These are phyloP conservation scores for Saccharomycopsis sp. DNA, from an alignment of 805 yeast genomes.

Conservation along the genomic window DNA sequence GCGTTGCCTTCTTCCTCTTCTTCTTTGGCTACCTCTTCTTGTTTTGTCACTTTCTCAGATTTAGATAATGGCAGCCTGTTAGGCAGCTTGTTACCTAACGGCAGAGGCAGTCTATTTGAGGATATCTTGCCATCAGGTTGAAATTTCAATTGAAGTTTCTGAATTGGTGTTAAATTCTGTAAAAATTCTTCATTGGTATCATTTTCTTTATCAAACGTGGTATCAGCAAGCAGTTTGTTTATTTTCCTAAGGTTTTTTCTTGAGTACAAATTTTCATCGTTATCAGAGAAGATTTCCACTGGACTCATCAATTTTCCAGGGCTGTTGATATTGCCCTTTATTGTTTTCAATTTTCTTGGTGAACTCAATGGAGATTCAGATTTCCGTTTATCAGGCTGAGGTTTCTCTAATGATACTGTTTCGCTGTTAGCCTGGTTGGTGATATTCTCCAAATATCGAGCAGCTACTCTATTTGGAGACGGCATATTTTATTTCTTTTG, in stretches of 20 bases:
- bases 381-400: constrained; percentile 4
- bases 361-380: constrained; percentile 9
- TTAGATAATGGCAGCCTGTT: not conserved
- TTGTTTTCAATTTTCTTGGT: constrained; percentile 8
- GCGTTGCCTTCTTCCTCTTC: not conserved
- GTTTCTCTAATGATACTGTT: not conserved
- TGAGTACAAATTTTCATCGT: constrained; percentile 1
- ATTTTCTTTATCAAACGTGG: not conserved
- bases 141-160: constrained; percentile 10
- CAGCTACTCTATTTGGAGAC: constrained; percentile 13
- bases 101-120: too few relatives aligned
- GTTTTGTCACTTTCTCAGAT: not conserved
- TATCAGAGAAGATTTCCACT: constrained; percentile 4
- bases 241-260: constrained; percentile 5
- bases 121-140: not conserved
- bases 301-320: not conserved
- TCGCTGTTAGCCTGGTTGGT: constrained; percentile 9
- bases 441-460: constrained; percentile 17
- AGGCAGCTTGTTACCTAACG: too few relatives aligned
- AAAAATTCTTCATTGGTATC: not conserved
- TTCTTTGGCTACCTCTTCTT: not conserved
- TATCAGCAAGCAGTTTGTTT: not conserved
- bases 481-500: not conserved
- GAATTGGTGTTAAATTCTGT: constrained; percentile 8
- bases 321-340: not conserved